These are phyloP conservation scores for Xylariaceae sp. DNA, from an alignment of 2,329 filamentous ascomycete species.

Conservation along the genomic window DNA sequence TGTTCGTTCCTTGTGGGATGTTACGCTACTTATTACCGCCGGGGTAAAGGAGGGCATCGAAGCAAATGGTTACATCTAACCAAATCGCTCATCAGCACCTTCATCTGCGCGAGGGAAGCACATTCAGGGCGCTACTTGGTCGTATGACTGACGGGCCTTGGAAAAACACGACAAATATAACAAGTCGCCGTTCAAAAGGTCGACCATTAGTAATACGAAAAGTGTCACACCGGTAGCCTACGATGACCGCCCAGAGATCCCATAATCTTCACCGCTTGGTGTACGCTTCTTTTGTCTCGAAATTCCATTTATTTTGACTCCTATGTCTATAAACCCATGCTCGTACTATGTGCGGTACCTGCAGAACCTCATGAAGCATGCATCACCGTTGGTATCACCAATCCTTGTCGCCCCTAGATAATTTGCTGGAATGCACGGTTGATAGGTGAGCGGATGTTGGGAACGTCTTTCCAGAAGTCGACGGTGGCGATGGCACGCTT, in stretches of 20 bases:
- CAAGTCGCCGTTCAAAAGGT: neutral
- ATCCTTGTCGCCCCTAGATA: slow-evolving; percentile 63
- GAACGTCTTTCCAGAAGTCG: slow-evolving; percentile 94
- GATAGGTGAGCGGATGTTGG: slow-evolving; percentile 90
- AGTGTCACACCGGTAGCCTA: neutral
- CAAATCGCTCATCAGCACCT: neutral
- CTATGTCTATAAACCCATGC: slow-evolving; percentile 37
- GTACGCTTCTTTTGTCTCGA: neutral
- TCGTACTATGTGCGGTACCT: slow-evolving; percentile 30
- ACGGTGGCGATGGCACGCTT: slow-evolving; percentile 93
- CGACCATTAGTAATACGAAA: neutral
- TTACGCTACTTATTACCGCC: neutral
- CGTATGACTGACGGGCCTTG: neutral
- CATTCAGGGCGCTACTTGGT: neutral
- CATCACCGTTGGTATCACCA: slow-evolving; percentile 21
- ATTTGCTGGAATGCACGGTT: slow-evolving; percentile 98
- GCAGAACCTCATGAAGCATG: slow-evolving; percentile 23
- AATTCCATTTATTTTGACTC: slow-evolving; percentile 37
- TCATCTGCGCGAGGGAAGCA: neutral
- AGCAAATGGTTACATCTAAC: neutral
- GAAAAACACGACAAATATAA: neutral
- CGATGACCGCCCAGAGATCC: neutral
- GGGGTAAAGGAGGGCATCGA: neutral
- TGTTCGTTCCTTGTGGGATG: too few species aligned
- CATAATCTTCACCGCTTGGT: neutral